Base-by-base conservation (phyloP, 306 rosid species). In the Elaeagnus macrophylla region DNA sequence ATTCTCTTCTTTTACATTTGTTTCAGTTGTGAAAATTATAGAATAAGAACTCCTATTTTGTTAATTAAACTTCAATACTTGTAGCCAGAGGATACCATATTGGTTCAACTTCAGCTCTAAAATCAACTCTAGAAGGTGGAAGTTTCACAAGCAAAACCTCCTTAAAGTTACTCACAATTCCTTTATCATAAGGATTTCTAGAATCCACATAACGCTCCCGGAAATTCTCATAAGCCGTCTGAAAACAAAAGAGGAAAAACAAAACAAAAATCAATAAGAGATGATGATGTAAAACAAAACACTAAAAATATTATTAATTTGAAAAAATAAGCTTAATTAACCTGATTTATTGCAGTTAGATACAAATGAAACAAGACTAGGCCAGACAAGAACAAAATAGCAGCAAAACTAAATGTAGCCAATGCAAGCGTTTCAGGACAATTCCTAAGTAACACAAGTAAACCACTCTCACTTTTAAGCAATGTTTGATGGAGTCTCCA, bases 371-470 rank as follows among this genome's bases (percentile, higher is more conserved):
- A 57, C 35, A 43, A 4, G 44, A 53, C 70, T 48, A 71, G 68
- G 17, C 63, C 53, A 6, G 60, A 51, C 20, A 61, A 39, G 56
- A 66, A 61, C 32, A 61, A 68, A 40, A 47, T 47, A 12, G 72
- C 72, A 39, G 32, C 65, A 14, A 64, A 51, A 52, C 68, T 42
- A 46, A 76, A 67, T 42, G 64, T 54, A 37, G 39, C 37, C 61
- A 68, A 57, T 43, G 74, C 77, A 39, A 67, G 55, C 45, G 71
- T 67, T 67, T 71, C 81, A 8, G 77, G 81, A 40, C 74, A 76
- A 9, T 5, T 54, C 41, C 25, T 71, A 0, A 75, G 37, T 56
- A 70, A 32, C 16, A 39, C 65, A 25, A 39, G 1, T 15, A 66
- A 17, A 25, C 59, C 61, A 38, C 37, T 44, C 2, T 51, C 62